A percentile compares a stretch with the other conserved stretches of the same genome.
These are phyloP conservation scores for Dryadomyces quercivorus DNA, from an alignment of 2,329 filamentous ascomycete species.

Conservation along the genomic window DNA sequence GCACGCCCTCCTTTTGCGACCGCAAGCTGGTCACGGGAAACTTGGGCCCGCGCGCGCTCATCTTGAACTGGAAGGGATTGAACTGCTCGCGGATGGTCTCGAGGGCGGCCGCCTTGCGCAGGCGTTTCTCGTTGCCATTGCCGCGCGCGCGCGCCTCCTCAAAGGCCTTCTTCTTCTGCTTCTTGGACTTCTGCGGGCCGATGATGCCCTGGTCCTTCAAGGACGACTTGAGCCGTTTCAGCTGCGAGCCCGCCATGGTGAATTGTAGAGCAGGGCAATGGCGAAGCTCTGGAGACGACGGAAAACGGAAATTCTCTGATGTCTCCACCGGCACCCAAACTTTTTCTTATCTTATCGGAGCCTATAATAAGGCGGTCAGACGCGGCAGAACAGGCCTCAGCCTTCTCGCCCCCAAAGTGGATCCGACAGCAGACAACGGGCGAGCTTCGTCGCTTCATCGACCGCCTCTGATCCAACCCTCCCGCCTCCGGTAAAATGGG, in stretches of 20 bases:
- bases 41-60: constrained; percentile 64
- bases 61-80: constrained; percentile 94
- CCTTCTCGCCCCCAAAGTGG: too few relatives aligned
- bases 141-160: constrained; percentile 46
- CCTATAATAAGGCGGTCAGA: constrained; percentile 14
- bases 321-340: background rate
- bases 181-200: constrained; percentile 88
- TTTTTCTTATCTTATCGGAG: constrained; percentile 20
- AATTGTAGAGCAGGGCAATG: background rate
- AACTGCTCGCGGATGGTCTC: constrained; percentile 86
- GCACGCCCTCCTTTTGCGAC: constrained; percentile 37
- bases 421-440: too few relatives aligned
- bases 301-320: background rate
- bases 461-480: too few relatives aligned
- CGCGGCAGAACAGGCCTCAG: constrained; percentile 12
- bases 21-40: constrained; percentile 69
- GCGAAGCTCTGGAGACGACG: background rate
- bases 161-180: constrained; percentile 68
- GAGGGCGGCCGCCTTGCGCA: constrained; percentile 65
- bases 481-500: constrained; percentile 23
- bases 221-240: constrained; percentile 89
- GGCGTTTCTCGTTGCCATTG: constrained; percentile 53
- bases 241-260: constrained; percentile 84
- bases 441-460: too few relatives aligned
- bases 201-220: constrained; percentile 81